Evolutionary conservation across 2,329 filamentous ascomycete genomes (phyloP).

Genomic region (Beauveria sp.): DNA sequence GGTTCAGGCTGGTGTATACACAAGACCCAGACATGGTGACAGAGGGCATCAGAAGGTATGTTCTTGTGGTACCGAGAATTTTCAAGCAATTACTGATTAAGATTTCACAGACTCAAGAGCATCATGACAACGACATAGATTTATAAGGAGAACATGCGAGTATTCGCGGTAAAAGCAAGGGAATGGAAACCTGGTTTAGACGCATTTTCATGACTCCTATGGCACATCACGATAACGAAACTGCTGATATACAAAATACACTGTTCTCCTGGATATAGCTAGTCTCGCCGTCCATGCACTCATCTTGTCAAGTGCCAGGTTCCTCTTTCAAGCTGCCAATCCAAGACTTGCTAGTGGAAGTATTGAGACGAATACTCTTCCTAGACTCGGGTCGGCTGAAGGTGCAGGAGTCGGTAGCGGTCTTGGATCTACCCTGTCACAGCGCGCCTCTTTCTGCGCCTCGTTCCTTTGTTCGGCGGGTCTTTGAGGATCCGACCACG

Average conservation of each 20-base stretch:
- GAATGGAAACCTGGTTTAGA: background rate
- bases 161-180: no score
- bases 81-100: background rate
- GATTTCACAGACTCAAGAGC: background rate
- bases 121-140: background rate
- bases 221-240: background rate
- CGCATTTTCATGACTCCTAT: no score
- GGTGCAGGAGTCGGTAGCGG: background rate
- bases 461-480: background rate
- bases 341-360: no score
- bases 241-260: background rate
- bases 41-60: conserved; percentile 30
- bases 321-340: no score
- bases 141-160: background rate
- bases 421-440: background rate
- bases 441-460: background rate
- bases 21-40: conserved; percentile 27
- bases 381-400: background rate
- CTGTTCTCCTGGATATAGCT: background rate
- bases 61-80: background rate
- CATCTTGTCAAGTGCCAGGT: background rate
- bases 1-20: conserved; percentile 47
- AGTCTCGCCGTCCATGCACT: no score
- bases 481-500: background rate
- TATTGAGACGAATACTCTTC: background rate